Base-by-base conservation (phyloP, 805 yeast genomes). In the Starmerella scarabaei region DNA sequence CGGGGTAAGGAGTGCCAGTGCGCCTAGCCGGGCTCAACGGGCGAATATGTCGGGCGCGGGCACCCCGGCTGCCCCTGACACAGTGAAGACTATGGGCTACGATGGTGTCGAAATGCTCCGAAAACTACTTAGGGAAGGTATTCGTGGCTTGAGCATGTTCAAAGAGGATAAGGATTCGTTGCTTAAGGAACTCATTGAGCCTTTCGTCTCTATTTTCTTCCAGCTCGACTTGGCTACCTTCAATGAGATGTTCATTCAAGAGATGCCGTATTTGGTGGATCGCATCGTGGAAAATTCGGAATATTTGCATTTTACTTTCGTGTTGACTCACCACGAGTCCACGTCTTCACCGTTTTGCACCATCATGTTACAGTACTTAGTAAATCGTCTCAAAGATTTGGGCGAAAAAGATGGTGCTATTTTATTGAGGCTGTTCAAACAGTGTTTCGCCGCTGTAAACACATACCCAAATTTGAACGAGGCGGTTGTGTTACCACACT, bases 201-300 rank as follows among this genome's bases (percentile, higher is more conserved):
- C 85, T 3, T 75, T 91, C 56, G 95, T 95, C 0, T 80, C 94
- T 1, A 82, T 91, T 52, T 91, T 84, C 60, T 82, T 85, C 50
- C 94, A 84, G 55, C 72, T 93, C 40, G 99, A 93, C 55, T 86
- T 94, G 17, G 85, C 97, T 1, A 81, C 96, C 0, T 93, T 93
- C 60, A 86, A 83, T 57, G 98, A 91, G 60, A 79, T 91, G 47
- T 77, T 85, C 8, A 83, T 76, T 46, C 68, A 77, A 2, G 94
- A 91, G 58, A 66, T 88, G 41, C 81, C 77, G 18, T 75, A 72
- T 51, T 65, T 86, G 58, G 84, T 82, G 53, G 76, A 80, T 12
- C 71, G 82, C 2, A 80, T 84, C 75, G 63, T 85, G 38, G 71
- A 75, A 18, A 91, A 88, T 57, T 80, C 93, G 1, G 86, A 94